phyloP scores from a whole-genome alignment of 257 asterid genomes.

The Solanum tacnaense region DNA sequence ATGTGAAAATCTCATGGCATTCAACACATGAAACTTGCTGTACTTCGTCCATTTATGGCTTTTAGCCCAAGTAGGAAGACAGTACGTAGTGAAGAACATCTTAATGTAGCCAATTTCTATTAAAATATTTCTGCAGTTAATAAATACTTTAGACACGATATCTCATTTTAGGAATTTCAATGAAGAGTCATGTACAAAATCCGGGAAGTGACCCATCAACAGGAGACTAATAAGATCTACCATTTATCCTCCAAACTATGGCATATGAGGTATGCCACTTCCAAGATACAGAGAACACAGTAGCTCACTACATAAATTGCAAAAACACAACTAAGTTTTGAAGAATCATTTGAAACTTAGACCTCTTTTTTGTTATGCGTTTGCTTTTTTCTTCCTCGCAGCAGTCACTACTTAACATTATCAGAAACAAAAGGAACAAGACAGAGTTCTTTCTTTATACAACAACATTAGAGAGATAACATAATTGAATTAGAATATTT shows the following conservation, averaged over 20 bases:
- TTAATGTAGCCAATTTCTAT: conserved; percentile 24
- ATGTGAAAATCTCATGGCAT: conserved; percentile 27
- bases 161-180: conserved; percentile 31
- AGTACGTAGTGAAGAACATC: conserved; percentile 27
- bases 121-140: conserved; percentile 32
- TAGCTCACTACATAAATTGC: background rate
- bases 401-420: background rate
- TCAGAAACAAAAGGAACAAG: background rate
- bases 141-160: conserved; percentile 35
- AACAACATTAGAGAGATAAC: background rate
- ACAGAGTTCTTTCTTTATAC: background rate
- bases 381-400: background rate
- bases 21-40: conserved; percentile 24
- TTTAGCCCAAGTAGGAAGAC: conserved; percentile 45
- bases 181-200: conserved; percentile 25
- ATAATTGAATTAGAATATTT: background rate
- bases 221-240: conserved; percentile 9
- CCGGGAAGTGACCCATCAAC: conserved; percentile 14
- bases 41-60: conserved; percentile 16
- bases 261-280: background rate
- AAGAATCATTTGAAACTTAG: background rate
- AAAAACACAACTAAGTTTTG: background rate
- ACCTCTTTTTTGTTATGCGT: background rate
- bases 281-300: background rate
- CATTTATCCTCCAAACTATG: background rate